Base-by-base conservation (phyloP, 2,329 filamentous ascomycete species). In the Penicillium capsulatum region DNA sequence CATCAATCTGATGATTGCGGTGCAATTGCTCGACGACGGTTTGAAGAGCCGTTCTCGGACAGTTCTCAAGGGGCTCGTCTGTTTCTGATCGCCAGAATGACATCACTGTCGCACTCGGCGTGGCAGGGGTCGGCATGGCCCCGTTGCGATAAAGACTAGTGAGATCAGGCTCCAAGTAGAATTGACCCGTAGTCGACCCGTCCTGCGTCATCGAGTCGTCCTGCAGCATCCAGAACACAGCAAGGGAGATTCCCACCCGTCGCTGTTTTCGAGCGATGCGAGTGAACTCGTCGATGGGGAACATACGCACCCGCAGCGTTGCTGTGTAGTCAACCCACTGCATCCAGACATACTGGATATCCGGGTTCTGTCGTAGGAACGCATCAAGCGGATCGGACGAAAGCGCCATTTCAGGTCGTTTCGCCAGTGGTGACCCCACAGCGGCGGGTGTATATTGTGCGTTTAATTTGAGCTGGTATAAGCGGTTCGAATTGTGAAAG, bases 261-360 rank as follows among this genome's bases (percentile, higher is more conserved):
- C 71, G 68, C 26, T 71, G 62, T 13, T 67, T 63, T 17, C 62
- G 55, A 0, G 80, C 57, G 4, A 74, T 63, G 3, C 68, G 68
- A 19, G 70, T 57, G 16, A 81, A 76, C 28, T 75, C 73, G 1
- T 71, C 67, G 30, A 84, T 73, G 0, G 86, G 85, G 2, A 92
- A 65, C 46, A 87, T 76, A 3, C 85, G 77, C 48, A 79, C 74
- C 11, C 84, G 76, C 0, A 80, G 61, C 2, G 76, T 83, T 2
- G 79, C 79, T n/a, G 85, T 87, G 61, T 85, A 83, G 62, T 94
- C 87, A 16, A 84, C 69, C 80, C 84, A 94, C 61, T 84, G 83
- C 9, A 91, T 68, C 45, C 86, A 81, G 13, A 94, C 64, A 54
- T 82, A 90, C 44, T 81, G 79, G 3, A 80, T 67, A 0, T 67